Percentiles rank a stretch among this genome's conserved stretches.
Conservation (phyloP, 331 rosid genomes). For the Prunus yedoensis region DNA sequence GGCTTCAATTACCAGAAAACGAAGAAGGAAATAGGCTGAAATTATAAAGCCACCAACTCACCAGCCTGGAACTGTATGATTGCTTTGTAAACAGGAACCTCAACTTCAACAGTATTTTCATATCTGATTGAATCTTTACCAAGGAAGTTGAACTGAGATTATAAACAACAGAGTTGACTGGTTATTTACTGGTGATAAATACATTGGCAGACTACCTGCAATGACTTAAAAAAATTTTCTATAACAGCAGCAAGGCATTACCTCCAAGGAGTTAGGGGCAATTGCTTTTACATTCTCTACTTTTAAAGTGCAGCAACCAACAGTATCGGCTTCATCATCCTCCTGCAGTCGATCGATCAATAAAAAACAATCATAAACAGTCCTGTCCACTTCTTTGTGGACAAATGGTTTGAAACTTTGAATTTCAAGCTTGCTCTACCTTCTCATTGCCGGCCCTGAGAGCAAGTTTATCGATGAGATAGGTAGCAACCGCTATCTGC, state of each 20-base stretch:
- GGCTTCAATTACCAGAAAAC: conserved; percentile 17
- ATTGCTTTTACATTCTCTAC: conserved; percentile 91
- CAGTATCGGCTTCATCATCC: conserved; percentile 99
- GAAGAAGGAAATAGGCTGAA: not conserved
- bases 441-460: conserved; percentile 99
- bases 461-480: conserved; percentile 97
- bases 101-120: conserved; percentile 89
- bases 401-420: not conserved
- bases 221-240: conserved; percentile 2
- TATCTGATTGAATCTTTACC: conserved; percentile 99
- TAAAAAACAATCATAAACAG: not conserved
- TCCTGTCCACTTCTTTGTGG: not conserved
- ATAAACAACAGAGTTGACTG: conserved; percentile 29
- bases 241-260: conserved; percentile 18
- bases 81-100: conserved; percentile 89
- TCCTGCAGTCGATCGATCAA: conserved; percentile 64
- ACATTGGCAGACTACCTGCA: conserved; percentile 5
- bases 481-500: conserved; percentile 97
- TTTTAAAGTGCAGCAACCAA: conserved; percentile 98
- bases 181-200: conserved; percentile 21
- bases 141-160: conserved; percentile 89
- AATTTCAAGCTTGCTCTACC: conserved; percentile 34
- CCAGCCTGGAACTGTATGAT: conserved; percentile 79
- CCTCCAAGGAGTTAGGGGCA: conserved; percentile 80
- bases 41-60: conserved; percentile 29